Evolutionary conservation across 2,329 filamentous ascomycete genomes (phyloP).

Genomic region (Botryotinia convoluta): DNA sequence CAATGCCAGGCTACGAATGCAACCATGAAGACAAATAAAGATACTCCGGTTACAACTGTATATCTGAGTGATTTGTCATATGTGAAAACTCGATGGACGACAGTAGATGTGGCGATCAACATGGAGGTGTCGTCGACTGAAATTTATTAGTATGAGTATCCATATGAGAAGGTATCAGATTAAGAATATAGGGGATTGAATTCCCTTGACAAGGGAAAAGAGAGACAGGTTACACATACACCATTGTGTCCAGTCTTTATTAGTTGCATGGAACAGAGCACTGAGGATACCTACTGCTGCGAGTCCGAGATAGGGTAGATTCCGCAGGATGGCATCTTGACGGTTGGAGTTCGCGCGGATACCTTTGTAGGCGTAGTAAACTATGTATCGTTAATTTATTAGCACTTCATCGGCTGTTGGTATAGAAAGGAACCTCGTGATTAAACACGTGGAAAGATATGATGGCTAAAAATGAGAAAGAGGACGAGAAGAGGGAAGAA

Average conservation of each 20-base stretch:
- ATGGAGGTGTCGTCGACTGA: constrained; percentile 57
- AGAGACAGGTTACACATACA: constrained; percentile 33
- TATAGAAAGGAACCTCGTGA: background rate
- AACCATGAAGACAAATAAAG: constrained; percentile 43
- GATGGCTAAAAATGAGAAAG: background rate
- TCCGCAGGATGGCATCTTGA: constrained; percentile 35
- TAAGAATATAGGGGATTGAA: background rate
- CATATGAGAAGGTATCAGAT: background rate
- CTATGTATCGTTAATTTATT: constrained; percentile 17
- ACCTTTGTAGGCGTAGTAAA: constrained; percentile 36
- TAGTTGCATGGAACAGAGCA: constrained; percentile 44
- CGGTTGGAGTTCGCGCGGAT: constrained; percentile 34
- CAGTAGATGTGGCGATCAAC: constrained; percentile 51
- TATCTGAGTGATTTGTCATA: constrained; percentile 45
- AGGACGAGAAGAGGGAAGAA: constrained; percentile 17
- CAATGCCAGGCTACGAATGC: constrained; percentile 43
- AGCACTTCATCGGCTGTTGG: background rate
- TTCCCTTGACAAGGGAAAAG: background rate
- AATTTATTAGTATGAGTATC: constrained; percentile 37
- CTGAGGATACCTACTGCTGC: constrained; percentile 44
- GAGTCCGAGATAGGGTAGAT: constrained; percentile 44
- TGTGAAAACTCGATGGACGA: constrained; percentile 51
- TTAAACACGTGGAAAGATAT: constrained; percentile 18
- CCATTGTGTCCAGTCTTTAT: constrained; percentile 48
- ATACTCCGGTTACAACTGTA: constrained; percentile 45